Evolutionary conservation across 2,329 filamentous ascomycete genomes (phyloP), one percentile per base, ranked within the genome.

Genomic region (Byssochlamys sp.): DNA sequence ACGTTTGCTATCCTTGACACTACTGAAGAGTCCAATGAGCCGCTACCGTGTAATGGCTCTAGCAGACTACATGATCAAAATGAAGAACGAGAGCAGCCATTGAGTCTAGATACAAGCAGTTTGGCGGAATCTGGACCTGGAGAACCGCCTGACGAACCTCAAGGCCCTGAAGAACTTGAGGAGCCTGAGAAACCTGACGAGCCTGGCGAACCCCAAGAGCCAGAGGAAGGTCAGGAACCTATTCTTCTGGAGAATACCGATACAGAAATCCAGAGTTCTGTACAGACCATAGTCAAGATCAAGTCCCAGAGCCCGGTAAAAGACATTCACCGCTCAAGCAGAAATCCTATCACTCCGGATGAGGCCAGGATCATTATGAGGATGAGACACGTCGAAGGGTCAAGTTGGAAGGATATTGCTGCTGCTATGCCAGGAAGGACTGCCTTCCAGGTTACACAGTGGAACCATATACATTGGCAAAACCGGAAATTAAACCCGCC

Each of bases 391-490:
- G 59, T 68, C 10, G 60, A 69, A 28, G 53, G 58, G 31, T 67
- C 62, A 53, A 65, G 58, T 52, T 71, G 66, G 66, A 67, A 65
- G 27, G 66, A 73, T 4, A 66, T 73, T 33, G 35, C 61, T n/a
- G 55, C 61, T n/a, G 54, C 60, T 55, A 57, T 73, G 14, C 71
- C 71, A 3, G 57, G 62, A 26, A 65, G 62, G 29, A 66, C 58
- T 9, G 49, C 63, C 48, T 35, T 57, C 5, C 57, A 64, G 25
- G 54, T 73, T 9, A 58, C 55, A 33, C 35, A 63, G 10, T 72
- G 69, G 69, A 66, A 67, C 49, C 56, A 59, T 11, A 24, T 53
- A 25, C 71, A 73, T 60, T 73, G 70, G 69, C 63, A 53, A 52
- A 57, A 65, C 29, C 63, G 66, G 11, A 63, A 62, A 6, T 59